Conservation (phyloP, 164 flowering plant genomes). For the Echeveria elegans region DNA sequence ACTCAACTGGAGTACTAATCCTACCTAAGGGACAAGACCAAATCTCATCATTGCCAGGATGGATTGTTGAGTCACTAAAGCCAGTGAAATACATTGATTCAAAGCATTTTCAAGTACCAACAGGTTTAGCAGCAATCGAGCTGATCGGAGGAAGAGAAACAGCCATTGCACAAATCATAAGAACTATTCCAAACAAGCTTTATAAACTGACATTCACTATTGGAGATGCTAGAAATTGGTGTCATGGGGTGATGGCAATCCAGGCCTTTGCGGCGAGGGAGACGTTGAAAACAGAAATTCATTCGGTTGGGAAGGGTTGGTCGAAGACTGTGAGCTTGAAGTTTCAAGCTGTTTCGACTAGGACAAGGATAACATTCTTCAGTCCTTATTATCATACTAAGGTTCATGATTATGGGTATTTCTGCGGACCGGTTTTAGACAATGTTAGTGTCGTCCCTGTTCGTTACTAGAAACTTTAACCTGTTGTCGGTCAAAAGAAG, state of each 20-base stretch:
- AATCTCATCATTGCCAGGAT: conserved; percentile 37
- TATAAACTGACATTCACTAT: conserved; percentile 34
- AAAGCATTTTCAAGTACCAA: conserved; percentile 31
- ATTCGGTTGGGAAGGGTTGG: conserved; percentile 28
- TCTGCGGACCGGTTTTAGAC: conserved; percentile 43
- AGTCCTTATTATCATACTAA: conserved; percentile 36
- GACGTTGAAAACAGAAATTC: conserved; percentile 19
- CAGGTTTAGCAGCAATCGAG: conserved; percentile 29
- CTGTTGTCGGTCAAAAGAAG: not conserved
- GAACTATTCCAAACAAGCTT: conserved; percentile 23
- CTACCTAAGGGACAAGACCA: conserved; percentile 28
- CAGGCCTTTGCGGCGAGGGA: conserved; percentile 34
- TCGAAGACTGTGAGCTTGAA: conserved; percentile 20
- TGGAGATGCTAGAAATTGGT: conserved; percentile 41
- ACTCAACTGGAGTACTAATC: conserved; percentile 35
- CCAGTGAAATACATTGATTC: conserved; percentile 41
- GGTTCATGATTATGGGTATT: conserved; percentile 27
- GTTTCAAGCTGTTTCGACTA: conserved; percentile 23
- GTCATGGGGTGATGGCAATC: conserved; percentile 42
- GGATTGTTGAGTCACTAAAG: conserved; percentile 42
- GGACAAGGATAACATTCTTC: conserved; percentile 33
- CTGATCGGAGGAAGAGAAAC: conserved; percentile 42
- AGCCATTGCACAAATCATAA: conserved; percentile 37
- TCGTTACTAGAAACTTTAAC: not conserved
- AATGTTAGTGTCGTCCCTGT: conserved; percentile 19